These are phyloP conservation scores for Sporothrix dimorphospora DNA, from an alignment of 2,329 filamentous ascomycete species.

Conservation along the genomic window DNA sequence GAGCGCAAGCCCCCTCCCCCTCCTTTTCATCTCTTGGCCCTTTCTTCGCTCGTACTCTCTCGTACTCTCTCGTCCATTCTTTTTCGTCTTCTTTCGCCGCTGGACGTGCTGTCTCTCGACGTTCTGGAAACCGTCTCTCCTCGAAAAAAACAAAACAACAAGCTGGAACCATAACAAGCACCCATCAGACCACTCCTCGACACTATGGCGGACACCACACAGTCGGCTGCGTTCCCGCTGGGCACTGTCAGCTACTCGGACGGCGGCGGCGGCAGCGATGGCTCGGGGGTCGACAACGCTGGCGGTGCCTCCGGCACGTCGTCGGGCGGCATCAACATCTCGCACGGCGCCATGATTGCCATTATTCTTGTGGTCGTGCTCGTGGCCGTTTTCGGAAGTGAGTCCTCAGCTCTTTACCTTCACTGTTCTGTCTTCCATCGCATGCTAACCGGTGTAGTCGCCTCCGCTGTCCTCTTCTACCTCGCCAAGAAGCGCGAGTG, in stretches of 20 bases:
- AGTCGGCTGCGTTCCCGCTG: slow-evolving; percentile 46
- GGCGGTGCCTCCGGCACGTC: slow-evolving; percentile 68
- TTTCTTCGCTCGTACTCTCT: background rate
- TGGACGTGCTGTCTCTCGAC: background rate
- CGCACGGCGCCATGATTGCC: slow-evolving; percentile 70
- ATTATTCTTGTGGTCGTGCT: slow-evolving; percentile 73
- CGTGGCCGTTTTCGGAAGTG: slow-evolving; percentile 71
- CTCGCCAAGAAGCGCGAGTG: slow-evolving; percentile 84
- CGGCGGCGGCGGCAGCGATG: slow-evolving; percentile 41
- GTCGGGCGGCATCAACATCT: slow-evolving; percentile 64
- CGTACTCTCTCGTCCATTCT: background rate
- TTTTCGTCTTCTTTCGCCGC: background rate
- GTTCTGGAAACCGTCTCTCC: slow-evolving; percentile 7
- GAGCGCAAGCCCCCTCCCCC: background rate
- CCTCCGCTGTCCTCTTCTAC: slow-evolving; percentile 71
- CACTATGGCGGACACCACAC: slow-evolving; percentile 47
- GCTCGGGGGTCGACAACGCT: slow-evolving; percentile 53
- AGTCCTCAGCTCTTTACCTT: slow-evolving; percentile 27
- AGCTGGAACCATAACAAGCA: background rate
- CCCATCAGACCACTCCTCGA: background rate
- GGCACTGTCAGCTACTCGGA: slow-evolving; percentile 47
- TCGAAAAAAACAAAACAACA: background rate
- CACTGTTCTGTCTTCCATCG: background rate
- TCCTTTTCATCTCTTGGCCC: background rate
- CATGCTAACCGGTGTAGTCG: slow-evolving; percentile 49